Conservation (phyloP, 768 basidiomycete species). For the Trametes coccinea region DNA sequence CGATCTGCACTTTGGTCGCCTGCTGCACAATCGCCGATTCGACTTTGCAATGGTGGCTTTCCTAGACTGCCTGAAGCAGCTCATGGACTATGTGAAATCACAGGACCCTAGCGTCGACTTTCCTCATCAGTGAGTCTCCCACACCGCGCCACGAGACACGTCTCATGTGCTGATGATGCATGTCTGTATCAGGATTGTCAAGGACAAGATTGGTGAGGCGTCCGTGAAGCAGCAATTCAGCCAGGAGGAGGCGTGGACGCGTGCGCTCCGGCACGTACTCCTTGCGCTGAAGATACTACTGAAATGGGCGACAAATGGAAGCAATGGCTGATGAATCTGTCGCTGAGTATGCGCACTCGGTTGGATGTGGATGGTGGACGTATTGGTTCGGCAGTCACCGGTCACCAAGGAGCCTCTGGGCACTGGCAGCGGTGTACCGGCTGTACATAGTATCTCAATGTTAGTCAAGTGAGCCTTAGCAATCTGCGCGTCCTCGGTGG, state of each 20-base stretch:
- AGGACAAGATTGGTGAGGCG: constrained; percentile 95
- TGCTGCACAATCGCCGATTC: constrained; percentile 93
- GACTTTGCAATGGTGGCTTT: constrained; percentile 96
- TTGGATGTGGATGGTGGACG: too few relatives aligned
- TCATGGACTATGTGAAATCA: constrained; percentile 82
- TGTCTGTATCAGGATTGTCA: constrained; percentile 61
- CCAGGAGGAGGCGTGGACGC: constrained; percentile 95
- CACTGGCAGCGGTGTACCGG: too few relatives aligned
- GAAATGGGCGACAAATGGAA: constrained; percentile 82
- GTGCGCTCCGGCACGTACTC: constrained; percentile 87
- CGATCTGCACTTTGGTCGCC: constrained; percentile 82
- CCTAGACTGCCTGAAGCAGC: constrained; percentile 89
- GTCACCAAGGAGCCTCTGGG: too few relatives aligned
- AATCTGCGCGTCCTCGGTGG: background rate
- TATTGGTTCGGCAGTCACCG: too few relatives aligned
- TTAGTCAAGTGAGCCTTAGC: background rate
- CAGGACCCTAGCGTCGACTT: constrained; percentile 75
- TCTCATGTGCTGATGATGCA: background rate
- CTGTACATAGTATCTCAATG: too few relatives aligned
- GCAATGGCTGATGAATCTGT: constrained; percentile 49
- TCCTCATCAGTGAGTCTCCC: constrained; percentile 75
- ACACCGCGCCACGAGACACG: background rate
- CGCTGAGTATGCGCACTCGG: too few relatives aligned
- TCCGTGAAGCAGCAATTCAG: constrained; percentile 94
- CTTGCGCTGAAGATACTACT: constrained; percentile 86